Evolutionary conservation across 2,329 filamentous ascomycete genomes (phyloP), one percentile per base, ranked within the genome.

Genomic region (Apiospora phragmitis): DNA sequence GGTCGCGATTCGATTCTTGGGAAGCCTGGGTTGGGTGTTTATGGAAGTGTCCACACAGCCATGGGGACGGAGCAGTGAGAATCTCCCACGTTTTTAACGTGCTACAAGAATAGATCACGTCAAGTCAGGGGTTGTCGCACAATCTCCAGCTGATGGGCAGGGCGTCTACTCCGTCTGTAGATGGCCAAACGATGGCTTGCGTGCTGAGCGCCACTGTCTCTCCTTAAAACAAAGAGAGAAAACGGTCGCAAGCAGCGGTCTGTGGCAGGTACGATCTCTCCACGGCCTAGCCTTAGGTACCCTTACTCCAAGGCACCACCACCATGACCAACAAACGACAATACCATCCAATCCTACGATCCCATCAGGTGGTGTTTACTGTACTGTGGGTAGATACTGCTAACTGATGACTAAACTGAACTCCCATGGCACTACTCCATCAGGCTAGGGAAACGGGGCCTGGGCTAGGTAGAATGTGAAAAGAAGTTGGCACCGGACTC

Each of bases 81-180:
- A 55, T 26, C 29, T 35, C 55, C 18, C 55, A 62, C 55, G 51
- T 59, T 59, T 59, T 59, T 59, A 62, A 62, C 55, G 51, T 59
- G 16, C 51, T 35, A 59, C 32, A 38, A 29, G 35, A 62, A 38
- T 38, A 62, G 55, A 62, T 38, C 55, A 62, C 55, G 32, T 38
- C 32, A 62, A n/a, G 21, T n/a, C 55, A 38, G 55, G 55, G 55
- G 55, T 24, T 38, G 55, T 62, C 55, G 32, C 55, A 62, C 55
- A 62, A 62, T 62, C 55, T 35, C 29, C 2, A 62, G 55, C 55
- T 62, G 55, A 38, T 18, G 18, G 26, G 55, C 18, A 62, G 55
- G 55, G 55, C 55, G 43, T n/a, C 9, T 47, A 21, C n/a, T n/a
- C n/a, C 18, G 43, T 8, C 32, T 62, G 9, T n/a, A 38, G 55